Evolutionary conservation across 202 grass and related monocot genomes (phyloP).

Genomic region (Schoenoplectus tabernaemontani): DNA sequence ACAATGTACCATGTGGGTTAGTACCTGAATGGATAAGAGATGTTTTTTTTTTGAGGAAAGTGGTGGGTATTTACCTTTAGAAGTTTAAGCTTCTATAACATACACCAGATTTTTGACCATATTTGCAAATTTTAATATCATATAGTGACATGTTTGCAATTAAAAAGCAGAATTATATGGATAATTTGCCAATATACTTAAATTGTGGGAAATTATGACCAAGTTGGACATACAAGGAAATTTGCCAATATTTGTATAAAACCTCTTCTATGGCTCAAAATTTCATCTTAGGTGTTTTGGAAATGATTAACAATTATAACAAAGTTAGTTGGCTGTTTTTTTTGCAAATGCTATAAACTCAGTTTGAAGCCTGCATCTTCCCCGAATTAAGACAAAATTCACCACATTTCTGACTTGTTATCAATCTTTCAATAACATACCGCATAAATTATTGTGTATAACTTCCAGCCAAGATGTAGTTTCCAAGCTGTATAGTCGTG

Average conservation of each 20-base stretch:
- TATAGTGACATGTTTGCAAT: not conserved
- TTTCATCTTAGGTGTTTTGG: not conserved
- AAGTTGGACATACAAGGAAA: not conserved
- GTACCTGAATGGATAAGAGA: not conserved
- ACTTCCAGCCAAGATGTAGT: conserved; percentile 22
- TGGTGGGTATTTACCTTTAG: not conserved
- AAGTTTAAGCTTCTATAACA: not conserved
- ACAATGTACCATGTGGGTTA: not conserved
- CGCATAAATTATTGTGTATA: conserved; percentile 23
- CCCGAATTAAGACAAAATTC: not conserved
- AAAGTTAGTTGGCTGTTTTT: not conserved
- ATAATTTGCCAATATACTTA: not conserved
- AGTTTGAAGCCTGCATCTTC: not conserved
- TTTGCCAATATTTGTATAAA: not conserved
- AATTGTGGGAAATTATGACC: not conserved
- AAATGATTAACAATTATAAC: not conserved
- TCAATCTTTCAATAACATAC: not conserved
- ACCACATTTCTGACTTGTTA: not conserved
- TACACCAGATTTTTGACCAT: not conserved
- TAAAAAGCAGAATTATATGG: not conserved
- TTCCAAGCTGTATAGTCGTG: conserved; percentile 16
- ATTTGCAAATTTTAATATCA: not conserved
- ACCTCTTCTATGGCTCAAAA: not conserved
- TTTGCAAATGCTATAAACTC: not conserved
- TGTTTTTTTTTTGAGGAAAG: too few species aligned